phyloP scores from a whole-genome alignment of 2,329 filamentous ascomycete species.

The Nigrospora sphaerica region DNA sequence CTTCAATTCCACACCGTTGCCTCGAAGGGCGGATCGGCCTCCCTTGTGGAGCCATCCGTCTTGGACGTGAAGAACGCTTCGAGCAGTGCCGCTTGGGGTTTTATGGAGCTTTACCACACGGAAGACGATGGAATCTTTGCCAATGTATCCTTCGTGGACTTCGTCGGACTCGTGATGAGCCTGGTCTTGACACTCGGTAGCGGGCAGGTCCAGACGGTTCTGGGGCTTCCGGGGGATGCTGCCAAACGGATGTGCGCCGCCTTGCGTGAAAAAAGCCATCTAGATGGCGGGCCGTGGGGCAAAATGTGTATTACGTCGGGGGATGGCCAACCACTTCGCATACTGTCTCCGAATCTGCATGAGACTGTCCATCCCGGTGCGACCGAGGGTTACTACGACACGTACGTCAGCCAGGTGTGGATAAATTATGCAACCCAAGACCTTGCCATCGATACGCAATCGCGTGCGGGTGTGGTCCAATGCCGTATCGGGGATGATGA shows the following conservation, averaged over 20 bases:
- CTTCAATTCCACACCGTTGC: slow-evolving; percentile 29
- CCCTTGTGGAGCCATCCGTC: slow-evolving; percentile 40
- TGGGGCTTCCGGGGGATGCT: background rate
- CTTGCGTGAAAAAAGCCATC: background rate
- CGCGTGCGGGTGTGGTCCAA: slow-evolving; percentile 30
- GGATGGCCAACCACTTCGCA: slow-evolving; percentile 33
- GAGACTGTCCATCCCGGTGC: slow-evolving; percentile 22
- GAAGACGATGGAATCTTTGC: slow-evolving; percentile 28
- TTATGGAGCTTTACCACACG: slow-evolving; percentile 39
- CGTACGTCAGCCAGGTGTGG: slow-evolving; percentile 41
- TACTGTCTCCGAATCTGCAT: slow-evolving; percentile 37
- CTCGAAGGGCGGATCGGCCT: slow-evolving; percentile 13
- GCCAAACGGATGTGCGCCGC: background rate
- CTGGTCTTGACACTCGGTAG: slow-evolving; percentile 33
- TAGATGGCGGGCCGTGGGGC: background rate
- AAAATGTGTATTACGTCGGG: slow-evolving; percentile 3
- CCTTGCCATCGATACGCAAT: slow-evolving; percentile 31
- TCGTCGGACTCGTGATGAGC: slow-evolving; percentile 42
- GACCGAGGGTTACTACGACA: slow-evolving; percentile 34
- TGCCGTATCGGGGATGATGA: slow-evolving; percentile 20
- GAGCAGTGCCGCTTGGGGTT: slow-evolving; percentile 37
- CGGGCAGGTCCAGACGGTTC: slow-evolving; percentile 23
- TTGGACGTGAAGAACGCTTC: slow-evolving; percentile 34
- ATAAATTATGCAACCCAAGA: slow-evolving; percentile 26
- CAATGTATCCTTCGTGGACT: slow-evolving; percentile 46